Evolutionary conservation across 2,329 filamentous ascomycete species (phyloP).

Genomic region (Cercospora brassicicola): DNA sequence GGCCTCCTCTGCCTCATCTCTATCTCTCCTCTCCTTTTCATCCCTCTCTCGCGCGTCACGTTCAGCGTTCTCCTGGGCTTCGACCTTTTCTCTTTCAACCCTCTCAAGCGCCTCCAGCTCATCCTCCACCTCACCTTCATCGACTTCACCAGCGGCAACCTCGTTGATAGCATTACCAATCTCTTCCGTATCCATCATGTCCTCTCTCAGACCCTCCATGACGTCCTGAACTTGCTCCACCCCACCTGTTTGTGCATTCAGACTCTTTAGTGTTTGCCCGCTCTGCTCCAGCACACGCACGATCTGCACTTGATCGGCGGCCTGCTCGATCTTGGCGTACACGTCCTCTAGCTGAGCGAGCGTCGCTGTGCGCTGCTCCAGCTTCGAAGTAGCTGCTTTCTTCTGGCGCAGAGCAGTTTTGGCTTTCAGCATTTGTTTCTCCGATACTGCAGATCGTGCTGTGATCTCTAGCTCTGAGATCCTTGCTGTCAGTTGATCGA

Average conservation of each 20-base stretch:
- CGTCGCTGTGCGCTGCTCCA: slow-evolving; percentile 70
- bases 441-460: slow-evolving; percentile 68
- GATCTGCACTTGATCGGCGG: slow-evolving; percentile 78
- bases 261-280: slow-evolving; percentile 65
- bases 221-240: slow-evolving; percentile 73
- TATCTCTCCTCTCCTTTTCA: slow-evolving; percentile 38
- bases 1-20: slow-evolving; percentile 59
- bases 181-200: slow-evolving; percentile 81
- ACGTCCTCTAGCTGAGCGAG: slow-evolving; percentile 81
- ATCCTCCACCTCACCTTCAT: slow-evolving; percentile 83
- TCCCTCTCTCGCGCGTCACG: slow-evolving; percentile 44
- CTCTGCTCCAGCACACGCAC: slow-evolving; percentile 80
- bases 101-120: slow-evolving; percentile 76
- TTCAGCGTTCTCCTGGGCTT: slow-evolving; percentile 74
- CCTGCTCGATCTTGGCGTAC: slow-evolving; percentile 79
- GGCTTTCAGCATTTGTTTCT: slow-evolving; percentile 73
- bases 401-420: slow-evolving; percentile 77
- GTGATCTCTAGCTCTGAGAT: slow-evolving; percentile 52
- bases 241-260: slow-evolving; percentile 78
- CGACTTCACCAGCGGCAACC: slow-evolving; percentile 52
- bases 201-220: slow-evolving; percentile 70
- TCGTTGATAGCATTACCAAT: slow-evolving; percentile 75
- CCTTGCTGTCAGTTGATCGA: slow-evolving; percentile 62
- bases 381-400: slow-evolving; percentile 73
- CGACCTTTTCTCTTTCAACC: slow-evolving; percentile 50